Evolutionary conservation across 179 eudicot species (phyloP), one percentile per base, ranked within the genome.

Genomic region (Amaranthus tricolor): DNA sequence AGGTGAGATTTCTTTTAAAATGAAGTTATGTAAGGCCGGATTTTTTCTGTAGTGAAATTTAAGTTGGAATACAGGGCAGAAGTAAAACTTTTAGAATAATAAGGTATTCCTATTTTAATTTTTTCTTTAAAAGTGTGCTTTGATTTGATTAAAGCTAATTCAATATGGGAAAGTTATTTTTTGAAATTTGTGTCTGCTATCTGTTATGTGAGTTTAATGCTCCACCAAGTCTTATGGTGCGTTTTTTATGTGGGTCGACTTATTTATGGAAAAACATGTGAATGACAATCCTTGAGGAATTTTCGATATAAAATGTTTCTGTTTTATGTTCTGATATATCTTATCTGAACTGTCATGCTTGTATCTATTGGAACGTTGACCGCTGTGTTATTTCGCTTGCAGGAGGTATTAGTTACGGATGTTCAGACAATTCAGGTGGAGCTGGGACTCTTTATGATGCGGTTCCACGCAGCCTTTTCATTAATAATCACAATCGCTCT

Each of bases 371-470:
- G 68, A 63, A 55, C 15, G 9, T 15, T 78, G 56, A 14, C 7
- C 56, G 56, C 47, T 54, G 54, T 68, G 63, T 31, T 85, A 62
- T 62, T 72, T 7, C 73, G 45, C 75, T 47, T 83, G 83, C 86
- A 95, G 99, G 99, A 44, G 99, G 99, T 60, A 77, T 72, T 72
- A 95, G 99, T 81, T 93, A 86, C 75, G 98, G 99, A 68, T 95
- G 99, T 71, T 84, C 79, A 45, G 85, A 76, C 58, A 95, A 95
- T 82, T 84, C 98, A 24, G 99, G 99, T 71, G 99, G 89, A 62
- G 99, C 99, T 66, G 99, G 99, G 71, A 95, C 99, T 71, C 85
- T 95, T 61, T 95, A 84, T 81, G 99, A 95, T 80, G 92, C 96
- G 45, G 90, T 93, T 83, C 96, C 97, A 47, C 90, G 91, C 70